Percentiles rank a stretch among this genome's conserved stretches.
phyloP scores from a whole-genome alignment of 2,329 filamentous ascomycete genomes.

The Verticillium tricorpus region DNA sequence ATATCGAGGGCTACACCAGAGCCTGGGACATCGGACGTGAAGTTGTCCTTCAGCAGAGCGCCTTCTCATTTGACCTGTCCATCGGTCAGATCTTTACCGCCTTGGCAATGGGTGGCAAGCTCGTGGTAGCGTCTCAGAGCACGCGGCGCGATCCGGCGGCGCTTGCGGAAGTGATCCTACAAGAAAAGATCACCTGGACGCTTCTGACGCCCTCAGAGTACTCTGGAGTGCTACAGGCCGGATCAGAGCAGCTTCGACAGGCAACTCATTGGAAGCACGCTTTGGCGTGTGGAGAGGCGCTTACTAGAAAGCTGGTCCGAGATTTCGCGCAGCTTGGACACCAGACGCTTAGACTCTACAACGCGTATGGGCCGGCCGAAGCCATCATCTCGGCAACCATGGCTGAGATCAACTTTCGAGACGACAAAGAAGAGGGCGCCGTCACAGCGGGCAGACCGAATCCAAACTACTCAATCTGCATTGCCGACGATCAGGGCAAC shows the following conservation, averaged over 20 bases:
- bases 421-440: slow-evolving; percentile 12
- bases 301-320: background rate
- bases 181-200: slow-evolving; percentile 30
- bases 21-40: slow-evolving; percentile 19
- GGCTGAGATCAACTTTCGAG: slow-evolving; percentile 10
- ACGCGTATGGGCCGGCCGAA: slow-evolving; percentile 28
- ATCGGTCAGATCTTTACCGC: slow-evolving; percentile 30
- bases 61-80: slow-evolving; percentile 36
- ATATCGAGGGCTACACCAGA: slow-evolving; percentile 8
- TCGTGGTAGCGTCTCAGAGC: slow-evolving; percentile 26
- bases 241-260: slow-evolving; percentile 4
- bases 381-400: slow-evolving; percentile 7
- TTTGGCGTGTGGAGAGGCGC: background rate
- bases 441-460: slow-evolving; percentile 14
- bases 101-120: slow-evolving; percentile 27
- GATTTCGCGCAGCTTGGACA: slow-evolving; percentile 5
- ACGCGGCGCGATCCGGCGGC: slow-evolving; percentile 26
- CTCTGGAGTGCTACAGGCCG: slow-evolving; percentile 20
- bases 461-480: slow-evolving; percentile 32
- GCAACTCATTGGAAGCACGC: slow-evolving; percentile 12
- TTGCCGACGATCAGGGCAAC: slow-evolving; percentile 30
- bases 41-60: slow-evolving; percentile 31
- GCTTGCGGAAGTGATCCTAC: slow-evolving; percentile 29
- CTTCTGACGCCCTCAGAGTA: slow-evolving; percentile 37
- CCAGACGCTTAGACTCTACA: slow-evolving; percentile 11